Conservation (phyloP, 2,329 filamentous ascomycete species). For the Albophoma yamanashiensis region DNA sequence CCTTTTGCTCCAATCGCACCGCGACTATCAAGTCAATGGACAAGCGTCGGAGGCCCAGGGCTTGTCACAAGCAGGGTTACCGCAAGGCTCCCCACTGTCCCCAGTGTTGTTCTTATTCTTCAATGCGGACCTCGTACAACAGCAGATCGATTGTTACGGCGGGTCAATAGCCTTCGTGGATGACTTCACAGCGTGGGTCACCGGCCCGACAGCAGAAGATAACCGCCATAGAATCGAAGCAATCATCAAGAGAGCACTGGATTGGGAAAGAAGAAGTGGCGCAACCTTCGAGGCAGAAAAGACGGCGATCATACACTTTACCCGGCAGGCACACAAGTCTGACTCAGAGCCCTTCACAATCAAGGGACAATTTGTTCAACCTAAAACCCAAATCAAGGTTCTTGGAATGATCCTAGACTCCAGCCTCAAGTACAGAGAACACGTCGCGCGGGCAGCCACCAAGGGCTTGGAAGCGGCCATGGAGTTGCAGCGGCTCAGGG, state of each 20-base stretch:
- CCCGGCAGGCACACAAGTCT: background rate
- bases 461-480: background rate
- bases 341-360: background rate
- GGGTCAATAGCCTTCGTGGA: constrained; percentile 3
- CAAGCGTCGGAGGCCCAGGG: background rate
- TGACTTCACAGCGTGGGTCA: constrained; percentile 7
- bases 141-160: background rate
- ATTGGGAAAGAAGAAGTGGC: constrained; percentile 13
- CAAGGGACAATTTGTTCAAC: background rate
- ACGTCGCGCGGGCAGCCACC: background rate
- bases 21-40: background rate
- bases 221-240: constrained; percentile 11
- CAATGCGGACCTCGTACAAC: constrained; percentile 3
- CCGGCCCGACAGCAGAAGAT: constrained; percentile 2
- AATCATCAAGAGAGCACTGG: constrained; percentile 10
- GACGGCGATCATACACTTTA: constrained; percentile 11
- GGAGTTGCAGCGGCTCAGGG: background rate
- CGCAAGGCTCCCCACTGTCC: constrained; percentile 22
- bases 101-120: constrained; percentile 23
- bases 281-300: constrained; percentile 14
- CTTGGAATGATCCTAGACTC: background rate
- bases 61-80: constrained; percentile 12
- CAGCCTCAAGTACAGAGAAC: background rate
- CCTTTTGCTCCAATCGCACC: too few relatives aligned
- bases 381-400: background rate